Evolutionary conservation across 1,284 basidiomycete genomes (phyloP), one percentile per base, ranked within the genome.

Genomic region (Irpex sp.): DNA sequence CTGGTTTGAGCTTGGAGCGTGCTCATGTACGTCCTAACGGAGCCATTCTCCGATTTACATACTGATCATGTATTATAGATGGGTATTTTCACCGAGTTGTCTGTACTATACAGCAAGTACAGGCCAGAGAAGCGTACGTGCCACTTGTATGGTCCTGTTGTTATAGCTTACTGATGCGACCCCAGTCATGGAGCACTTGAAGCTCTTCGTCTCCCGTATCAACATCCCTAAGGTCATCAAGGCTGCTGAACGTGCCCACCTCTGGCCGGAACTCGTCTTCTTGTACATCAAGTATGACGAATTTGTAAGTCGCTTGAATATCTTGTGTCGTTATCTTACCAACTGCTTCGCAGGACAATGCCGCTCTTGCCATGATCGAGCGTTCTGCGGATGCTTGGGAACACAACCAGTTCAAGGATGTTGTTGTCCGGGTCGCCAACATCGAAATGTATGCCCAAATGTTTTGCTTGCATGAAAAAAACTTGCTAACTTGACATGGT

Each of bases 251-350:
- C 92, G 92, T 72, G 95, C 94, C n/a, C 97, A 99, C 71, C 87
- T 99, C 62, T 99, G 97, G 97, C 90, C 95, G n/a, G 97, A 99
- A 75, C 86, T 98, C 17, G 97, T 99, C 56, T 99, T 96, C 86
- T 80, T 98, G 60, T 98, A 98, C 79, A 91, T 98, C 80, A 97
- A 97, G 79, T 99, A 99, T 73, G 97, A 97, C 74, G 92, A 95
- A 83, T 94, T 90, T 72, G 91, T 92, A 68, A 72, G 90, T 79
- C 19, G n/a, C 3, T 26, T 3, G 15, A 11, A 36, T 11, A 51
- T 51, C 1, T 5, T 31, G 3, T 21, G 37, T n/a, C n/a, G 19
- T 38, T n/a, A 7, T 17, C 1, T 44, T 11, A 64, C 70, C n/a
- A 72, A n/a, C 44, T 5, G 44, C 4, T 49, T 31, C 66, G 6